Percentiles rank a stretch among this genome's conserved stretches.
Evolutionary conservation across 495 filamentous ascomycete genomes (phyloP).

Genomic region (Viridothelium virens): DNA sequence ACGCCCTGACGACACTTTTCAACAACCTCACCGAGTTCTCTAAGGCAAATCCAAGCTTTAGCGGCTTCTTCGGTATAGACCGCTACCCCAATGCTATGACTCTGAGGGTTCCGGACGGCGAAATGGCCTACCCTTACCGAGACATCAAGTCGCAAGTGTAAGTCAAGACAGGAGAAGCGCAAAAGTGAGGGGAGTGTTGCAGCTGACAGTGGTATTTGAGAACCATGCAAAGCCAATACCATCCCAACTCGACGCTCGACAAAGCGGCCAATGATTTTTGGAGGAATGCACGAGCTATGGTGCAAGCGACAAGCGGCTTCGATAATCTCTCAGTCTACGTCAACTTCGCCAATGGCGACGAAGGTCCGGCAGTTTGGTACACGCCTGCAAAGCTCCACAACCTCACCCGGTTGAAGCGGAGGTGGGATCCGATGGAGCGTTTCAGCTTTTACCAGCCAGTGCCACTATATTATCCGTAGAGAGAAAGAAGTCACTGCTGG

Average conservation of each 20-base stretch:
- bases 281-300: not conserved
- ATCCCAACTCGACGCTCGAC: constrained; percentile 7
- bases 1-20: not conserved
- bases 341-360: constrained; percentile 39
- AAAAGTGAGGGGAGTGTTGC: constrained; percentile 27
- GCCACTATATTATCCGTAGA: not conserved
- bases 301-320: constrained; percentile 26
- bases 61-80: not conserved
- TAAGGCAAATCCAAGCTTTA: not conserved
- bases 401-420: constrained; percentile 29
- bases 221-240: not conserved
- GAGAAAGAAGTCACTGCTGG: too few relatives aligned
- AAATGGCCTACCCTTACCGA: not conserved
- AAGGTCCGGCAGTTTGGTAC: constrained; percentile 31
- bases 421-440: constrained; percentile 28
- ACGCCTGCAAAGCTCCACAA: constrained; percentile 23
- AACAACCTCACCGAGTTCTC: not conserved
- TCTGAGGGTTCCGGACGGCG: not conserved
- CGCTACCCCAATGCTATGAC: not conserved
- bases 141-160: not conserved
- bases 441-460: not conserved
- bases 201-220: constrained; percentile 26
- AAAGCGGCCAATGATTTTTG: constrained; percentile 7
- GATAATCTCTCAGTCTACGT: constrained; percentile 29
- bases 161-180: constrained; percentile 30